phyloP scores from a whole-genome alignment of 345 rosid genomes.

The Gossypium turneri region DNA sequence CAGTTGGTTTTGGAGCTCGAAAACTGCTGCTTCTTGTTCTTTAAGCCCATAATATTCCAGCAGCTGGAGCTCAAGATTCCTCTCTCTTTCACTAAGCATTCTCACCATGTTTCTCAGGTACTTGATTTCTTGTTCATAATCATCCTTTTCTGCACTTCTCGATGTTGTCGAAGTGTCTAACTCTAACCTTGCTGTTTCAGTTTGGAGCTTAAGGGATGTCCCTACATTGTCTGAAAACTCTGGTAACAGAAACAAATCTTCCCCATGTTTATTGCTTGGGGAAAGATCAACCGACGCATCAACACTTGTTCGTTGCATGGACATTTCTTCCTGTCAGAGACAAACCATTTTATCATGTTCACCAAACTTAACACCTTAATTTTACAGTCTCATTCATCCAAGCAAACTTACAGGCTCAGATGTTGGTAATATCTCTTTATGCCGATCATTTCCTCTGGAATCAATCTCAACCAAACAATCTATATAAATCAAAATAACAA shows the following conservation, averaged over 20 bases:
- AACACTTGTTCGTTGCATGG: conserved; percentile 13
- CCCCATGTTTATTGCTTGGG: conserved; percentile 30
- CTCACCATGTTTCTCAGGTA: conserved; percentile 51
- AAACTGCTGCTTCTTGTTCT: conserved; percentile 65
- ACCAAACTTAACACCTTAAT: neutral
- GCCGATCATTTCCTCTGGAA: conserved; percentile 12
- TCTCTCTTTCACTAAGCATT: conserved; percentile 66
- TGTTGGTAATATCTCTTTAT: conserved; percentile 14
- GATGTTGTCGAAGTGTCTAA: conserved; percentile 39
- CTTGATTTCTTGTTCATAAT: conserved; percentile 57
- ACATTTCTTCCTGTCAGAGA: conserved; percentile 30
- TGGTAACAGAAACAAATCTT: conserved; percentile 39
- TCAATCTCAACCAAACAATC: conserved; percentile 28
- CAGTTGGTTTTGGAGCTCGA: conserved; percentile 78
- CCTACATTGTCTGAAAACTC: conserved; percentile 24
- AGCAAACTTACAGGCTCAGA: conserved; percentile 33
- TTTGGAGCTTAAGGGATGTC: conserved; percentile 27
- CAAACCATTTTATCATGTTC: neutral
- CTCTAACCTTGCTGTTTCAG: conserved; percentile 35
- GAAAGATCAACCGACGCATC: conserved; percentile 34
- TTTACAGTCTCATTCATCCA: neutral
- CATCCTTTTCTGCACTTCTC: conserved; percentile 37
- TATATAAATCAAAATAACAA: conserved; percentile 18
- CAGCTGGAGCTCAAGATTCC: conserved; percentile 63
- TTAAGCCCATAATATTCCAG: conserved; percentile 81